Evolutionary conservation across 1,139 yeast species (phyloP).

Genomic region (Nematodospora anomalae): DNA sequence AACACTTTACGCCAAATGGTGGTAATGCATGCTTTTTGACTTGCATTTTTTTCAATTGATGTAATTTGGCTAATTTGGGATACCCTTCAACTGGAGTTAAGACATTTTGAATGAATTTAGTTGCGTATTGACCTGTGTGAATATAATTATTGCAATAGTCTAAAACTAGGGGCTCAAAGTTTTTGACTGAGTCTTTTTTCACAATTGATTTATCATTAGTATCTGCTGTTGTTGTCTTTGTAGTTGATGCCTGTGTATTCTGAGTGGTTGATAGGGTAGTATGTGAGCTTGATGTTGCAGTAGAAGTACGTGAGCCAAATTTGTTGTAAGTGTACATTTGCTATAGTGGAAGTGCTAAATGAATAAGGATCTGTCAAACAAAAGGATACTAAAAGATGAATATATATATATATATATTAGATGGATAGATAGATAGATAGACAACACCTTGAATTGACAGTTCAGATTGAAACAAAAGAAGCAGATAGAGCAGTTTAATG

Average conservation of each 20-base stretch:
- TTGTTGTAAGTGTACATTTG: conserved; percentile 20
- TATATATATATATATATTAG: too few species aligned
- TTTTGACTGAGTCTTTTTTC: conserved; percentile 15
- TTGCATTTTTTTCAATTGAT: conserved; percentile 59
- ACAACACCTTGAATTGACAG: too few species aligned
- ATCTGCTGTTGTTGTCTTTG: background rate
- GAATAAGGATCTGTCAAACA: background rate
- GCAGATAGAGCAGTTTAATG: background rate
- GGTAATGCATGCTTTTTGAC: conserved; percentile 48
- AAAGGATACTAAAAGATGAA: background rate
- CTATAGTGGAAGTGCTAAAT: too few species aligned
- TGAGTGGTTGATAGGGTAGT: conserved; percentile 4
- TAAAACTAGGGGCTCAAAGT: conserved; percentile 38
- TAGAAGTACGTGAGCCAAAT: conserved; percentile 17
- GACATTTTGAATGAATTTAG: conserved; percentile 62
- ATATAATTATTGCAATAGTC: conserved; percentile 74
- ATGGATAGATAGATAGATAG: too few species aligned
- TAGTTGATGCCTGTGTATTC: conserved; percentile 2
- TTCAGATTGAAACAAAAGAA: too few species aligned
- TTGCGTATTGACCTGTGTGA: conserved; percentile 60
- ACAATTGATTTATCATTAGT: conserved; percentile 1
- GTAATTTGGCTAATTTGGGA: conserved; percentile 72
- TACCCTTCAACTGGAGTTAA: conserved; percentile 74
- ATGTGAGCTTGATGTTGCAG: conserved; percentile 8
- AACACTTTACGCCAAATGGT: conserved; percentile 65